Evolutionary conservation across 768 basidiomycete species (phyloP), one percentile per base, ranked within the genome.

Genomic region (Mycena capillaripes): DNA sequence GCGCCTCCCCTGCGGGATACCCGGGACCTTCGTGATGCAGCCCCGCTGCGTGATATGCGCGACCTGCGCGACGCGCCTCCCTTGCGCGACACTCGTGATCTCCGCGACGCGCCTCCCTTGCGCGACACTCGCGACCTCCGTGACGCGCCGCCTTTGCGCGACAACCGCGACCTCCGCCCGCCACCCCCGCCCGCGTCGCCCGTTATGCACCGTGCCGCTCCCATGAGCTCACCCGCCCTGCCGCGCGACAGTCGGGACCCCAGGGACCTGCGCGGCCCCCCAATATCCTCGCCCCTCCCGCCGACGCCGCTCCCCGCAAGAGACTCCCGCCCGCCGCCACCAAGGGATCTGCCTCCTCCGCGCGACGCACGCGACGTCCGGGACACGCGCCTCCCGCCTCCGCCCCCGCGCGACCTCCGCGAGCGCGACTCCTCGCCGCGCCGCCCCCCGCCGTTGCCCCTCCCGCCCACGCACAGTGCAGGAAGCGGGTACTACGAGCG

Each of bases 401-500:
- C 38, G 38, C 38, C 38, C 38, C 38, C 68, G 12, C 68, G 12
- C 59, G 60, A 2, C 50, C 36, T 12, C 7, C 27, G 8, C n/a
- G 48, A 21, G n/a, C 69, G 69, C 9, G 62, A 64, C 6, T 56
- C 57, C 14, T 64, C 69, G 12, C 44, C 64, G 38, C 71, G 65
- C 38, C 71, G 64, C 23, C 71, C 71, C 32, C 64, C 70, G 30
- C 63, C 70, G 17, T 17, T 66, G 11, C 71, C 64, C 14, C 42
- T 59, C 1, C 60, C 71, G 17, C 44, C 36, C 11, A 23, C 46
- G 23, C 52, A 29, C 16, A 25, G n/a, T 21, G 23, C 52, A 1
- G 60, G 59, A 11, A 66, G 59, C 11, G 71, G 65, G 25, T 72
- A 72, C 29, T 72, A 72, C 60, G 71, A 72, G 36, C 71, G 71